phyloP scores from a whole-genome alignment of 2,329 filamentous ascomycete genomes.

The Aureobasidium sp. region DNA sequence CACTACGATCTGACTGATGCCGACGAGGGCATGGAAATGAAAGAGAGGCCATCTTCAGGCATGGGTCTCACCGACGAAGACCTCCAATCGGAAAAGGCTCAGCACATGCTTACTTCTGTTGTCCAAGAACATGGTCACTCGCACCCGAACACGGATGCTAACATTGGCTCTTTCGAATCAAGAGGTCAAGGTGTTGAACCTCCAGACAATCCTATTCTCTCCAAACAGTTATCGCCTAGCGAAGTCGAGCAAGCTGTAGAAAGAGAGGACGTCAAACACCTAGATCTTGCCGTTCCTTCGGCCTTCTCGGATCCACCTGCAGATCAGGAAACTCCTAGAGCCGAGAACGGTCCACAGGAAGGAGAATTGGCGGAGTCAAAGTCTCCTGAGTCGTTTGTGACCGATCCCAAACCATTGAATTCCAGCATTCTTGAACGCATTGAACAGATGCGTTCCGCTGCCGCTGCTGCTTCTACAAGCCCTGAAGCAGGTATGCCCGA shows the following conservation, averaged over 20 bases:
- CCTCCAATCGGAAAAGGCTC: slow-evolving; percentile 50
- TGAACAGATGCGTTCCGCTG: slow-evolving; percentile 31
- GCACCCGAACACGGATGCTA: background rate
- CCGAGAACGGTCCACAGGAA: background rate
- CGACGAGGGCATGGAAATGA: slow-evolving; percentile 55
- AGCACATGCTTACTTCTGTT: slow-evolving; percentile 57
- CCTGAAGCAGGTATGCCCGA: slow-evolving; percentile 22
- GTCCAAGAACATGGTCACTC: slow-evolving; percentile 51
- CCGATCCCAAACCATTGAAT: slow-evolving; percentile 29
- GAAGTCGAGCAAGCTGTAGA: slow-evolving; percentile 32
- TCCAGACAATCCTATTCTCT: slow-evolving; percentile 19
- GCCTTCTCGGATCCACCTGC: slow-evolving; percentile 19
- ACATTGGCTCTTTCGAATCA: background rate
- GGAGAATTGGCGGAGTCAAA: background rate
- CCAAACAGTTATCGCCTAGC: slow-evolving; percentile 23
- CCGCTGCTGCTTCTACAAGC: slow-evolving; percentile 22
- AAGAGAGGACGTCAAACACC: slow-evolving; percentile 51
- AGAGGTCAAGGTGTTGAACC: slow-evolving; percentile 18
- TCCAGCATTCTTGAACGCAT: slow-evolving; percentile 31
- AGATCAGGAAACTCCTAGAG: slow-evolving; percentile 1
- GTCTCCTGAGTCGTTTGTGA: slow-evolving; percentile 25
- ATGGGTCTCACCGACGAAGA: slow-evolving; percentile 40
- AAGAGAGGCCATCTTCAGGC: slow-evolving; percentile 28
- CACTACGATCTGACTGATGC: slow-evolving; percentile 38
- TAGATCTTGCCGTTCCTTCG: slow-evolving; percentile 52